Conservation (phyloP, 1,284 basidiomycete genomes). For the Ustilago crameri region DNA sequence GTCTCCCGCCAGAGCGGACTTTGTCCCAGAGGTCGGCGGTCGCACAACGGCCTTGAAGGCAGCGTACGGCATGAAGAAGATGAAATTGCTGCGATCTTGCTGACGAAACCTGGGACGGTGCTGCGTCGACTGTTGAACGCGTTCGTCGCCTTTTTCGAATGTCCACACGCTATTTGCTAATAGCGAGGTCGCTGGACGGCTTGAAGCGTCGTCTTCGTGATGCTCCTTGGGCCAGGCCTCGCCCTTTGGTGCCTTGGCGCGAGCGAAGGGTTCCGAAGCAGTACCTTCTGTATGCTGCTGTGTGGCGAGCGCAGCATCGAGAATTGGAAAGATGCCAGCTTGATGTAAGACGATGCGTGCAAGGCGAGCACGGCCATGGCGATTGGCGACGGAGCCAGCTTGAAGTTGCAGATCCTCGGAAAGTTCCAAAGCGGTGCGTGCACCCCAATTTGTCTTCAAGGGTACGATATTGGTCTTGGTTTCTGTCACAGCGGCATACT, state of each 20-base stretch:
- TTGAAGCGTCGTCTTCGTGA: neutral
- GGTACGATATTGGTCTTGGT: constrained; percentile 28
- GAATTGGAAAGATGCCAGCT: constrained; percentile 65
- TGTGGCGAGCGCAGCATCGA: constrained; percentile 63
- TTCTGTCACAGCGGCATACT: constrained; percentile 45
- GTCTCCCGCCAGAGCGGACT: constrained; percentile 40
- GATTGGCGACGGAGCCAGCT: constrained; percentile 38
- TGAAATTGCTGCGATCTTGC: constrained; percentile 67
- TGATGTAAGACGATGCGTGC: constrained; percentile 54
- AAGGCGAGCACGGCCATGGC: constrained; percentile 46
- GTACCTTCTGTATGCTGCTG: constrained; percentile 54
- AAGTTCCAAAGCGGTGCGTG: constrained; percentile 53
- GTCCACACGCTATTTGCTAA: constrained; percentile 60
- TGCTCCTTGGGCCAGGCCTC: constrained; percentile 11
- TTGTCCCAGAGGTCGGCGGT: constrained; percentile 42
- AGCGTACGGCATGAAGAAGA: constrained; percentile 65
- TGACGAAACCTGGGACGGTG: constrained; percentile 36
- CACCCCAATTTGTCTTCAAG: constrained; percentile 45
- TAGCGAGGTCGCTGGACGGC: constrained; percentile 33
- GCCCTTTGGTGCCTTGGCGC: constrained; percentile 22
- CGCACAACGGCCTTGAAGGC: constrained; percentile 52
- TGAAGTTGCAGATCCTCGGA: constrained; percentile 55
- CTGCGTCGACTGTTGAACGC: constrained; percentile 14
- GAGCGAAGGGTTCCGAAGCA: constrained; percentile 23
- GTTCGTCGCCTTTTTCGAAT: constrained; percentile 37